Evolutionary conservation across 2,329 filamentous ascomycete species (phyloP).

Genomic region (Tolypocladium endophyticum): DNA sequence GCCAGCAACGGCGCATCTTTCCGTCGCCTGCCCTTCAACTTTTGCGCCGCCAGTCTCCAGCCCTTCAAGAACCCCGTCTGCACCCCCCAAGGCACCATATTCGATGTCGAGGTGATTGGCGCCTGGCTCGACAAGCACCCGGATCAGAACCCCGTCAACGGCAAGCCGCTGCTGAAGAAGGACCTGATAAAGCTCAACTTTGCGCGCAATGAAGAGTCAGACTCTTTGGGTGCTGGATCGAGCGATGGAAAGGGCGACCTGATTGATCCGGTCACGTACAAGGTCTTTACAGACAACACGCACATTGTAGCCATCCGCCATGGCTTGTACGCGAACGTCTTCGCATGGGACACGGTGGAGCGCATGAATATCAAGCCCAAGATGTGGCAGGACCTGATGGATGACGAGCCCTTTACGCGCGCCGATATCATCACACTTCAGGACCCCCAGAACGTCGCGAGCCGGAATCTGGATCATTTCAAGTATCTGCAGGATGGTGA

Average conservation of each 20-base stretch:
- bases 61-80: slow-evolving; percentile 94
- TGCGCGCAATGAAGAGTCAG: slow-evolving; percentile 71
- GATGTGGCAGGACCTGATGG: slow-evolving; percentile 86
- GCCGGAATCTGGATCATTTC: slow-evolving; percentile 76
- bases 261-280: slow-evolving; percentile 94
- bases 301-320: slow-evolving; percentile 83
- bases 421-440: slow-evolving; percentile 94
- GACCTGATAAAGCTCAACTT: slow-evolving; percentile 90
- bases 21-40: slow-evolving; percentile 91
- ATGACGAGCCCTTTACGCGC: slow-evolving; percentile 75
- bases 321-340: slow-evolving; percentile 82
- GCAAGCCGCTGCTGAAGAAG: slow-evolving; percentile 63
- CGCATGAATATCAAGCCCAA: slow-evolving; percentile 93
- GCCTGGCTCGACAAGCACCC: slow-evolving; percentile 86
- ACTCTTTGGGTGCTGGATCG: slow-evolving; percentile 34
- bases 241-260: slow-evolving; percentile 61
- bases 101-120: slow-evolving; percentile 88
- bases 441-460: slow-evolving; percentile 82
- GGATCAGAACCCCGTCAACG: slow-evolving; percentile 81
- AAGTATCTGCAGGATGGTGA: slow-evolving; percentile 80
- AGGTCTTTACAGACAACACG: slow-evolving; percentile 95
- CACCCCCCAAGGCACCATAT: slow-evolving; percentile 76
- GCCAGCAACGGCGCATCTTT: slow-evolving; percentile 49
- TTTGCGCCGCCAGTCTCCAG: slow-evolving; percentile 90
- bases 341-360: slow-evolving; percentile 91